Percentiles rank a stretch among this genome's conserved stretches.
Evolutionary conservation across 202 grass and related monocot genomes (phyloP).

Genomic region (Schoenoplectus tabernaemontani): DNA sequence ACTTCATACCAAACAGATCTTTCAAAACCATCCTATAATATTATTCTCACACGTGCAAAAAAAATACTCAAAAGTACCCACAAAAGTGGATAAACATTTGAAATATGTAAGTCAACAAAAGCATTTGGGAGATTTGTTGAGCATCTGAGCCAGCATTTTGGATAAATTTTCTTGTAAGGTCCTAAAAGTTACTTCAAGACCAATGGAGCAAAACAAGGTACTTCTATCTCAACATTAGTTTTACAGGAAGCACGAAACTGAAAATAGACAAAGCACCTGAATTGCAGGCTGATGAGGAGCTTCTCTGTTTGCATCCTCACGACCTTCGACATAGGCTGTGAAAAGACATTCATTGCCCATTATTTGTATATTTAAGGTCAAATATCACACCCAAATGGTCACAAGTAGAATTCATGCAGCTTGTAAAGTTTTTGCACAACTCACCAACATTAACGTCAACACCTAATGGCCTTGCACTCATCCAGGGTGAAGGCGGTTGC

Average conservation of each 20-base stretch:
- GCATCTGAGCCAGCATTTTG: not conserved
- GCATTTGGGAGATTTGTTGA: not conserved
- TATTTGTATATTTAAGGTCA: not conserved
- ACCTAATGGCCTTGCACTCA: constrained; percentile 62
- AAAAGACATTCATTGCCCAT: not conserved
- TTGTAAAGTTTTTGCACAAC: constrained; percentile 3
- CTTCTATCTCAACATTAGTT: not conserved
- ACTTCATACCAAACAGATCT: not conserved
- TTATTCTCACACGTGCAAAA: constrained; percentile 4
- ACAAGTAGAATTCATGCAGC: not conserved
- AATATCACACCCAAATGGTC: not conserved
- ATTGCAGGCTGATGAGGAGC: constrained; percentile 44
- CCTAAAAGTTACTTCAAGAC: not conserved
- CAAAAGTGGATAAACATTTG: not conserved
- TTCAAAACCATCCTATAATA: not conserved
- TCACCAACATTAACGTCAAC: constrained; percentile 95
- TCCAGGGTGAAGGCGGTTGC: constrained; percentile 81
- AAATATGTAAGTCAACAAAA: constrained; percentile 18
- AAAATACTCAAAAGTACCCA: not conserved
- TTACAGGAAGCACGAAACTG: not conserved
- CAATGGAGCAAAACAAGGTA: not conserved
- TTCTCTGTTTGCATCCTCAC: constrained; percentile 62
- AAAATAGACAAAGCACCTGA: constrained; percentile 41
- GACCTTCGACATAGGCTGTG: constrained; percentile 81
- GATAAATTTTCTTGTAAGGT: not conserved